Conservation (phyloP, 139 green algal species). For the Tetradesmus lagerheimii region DNA sequence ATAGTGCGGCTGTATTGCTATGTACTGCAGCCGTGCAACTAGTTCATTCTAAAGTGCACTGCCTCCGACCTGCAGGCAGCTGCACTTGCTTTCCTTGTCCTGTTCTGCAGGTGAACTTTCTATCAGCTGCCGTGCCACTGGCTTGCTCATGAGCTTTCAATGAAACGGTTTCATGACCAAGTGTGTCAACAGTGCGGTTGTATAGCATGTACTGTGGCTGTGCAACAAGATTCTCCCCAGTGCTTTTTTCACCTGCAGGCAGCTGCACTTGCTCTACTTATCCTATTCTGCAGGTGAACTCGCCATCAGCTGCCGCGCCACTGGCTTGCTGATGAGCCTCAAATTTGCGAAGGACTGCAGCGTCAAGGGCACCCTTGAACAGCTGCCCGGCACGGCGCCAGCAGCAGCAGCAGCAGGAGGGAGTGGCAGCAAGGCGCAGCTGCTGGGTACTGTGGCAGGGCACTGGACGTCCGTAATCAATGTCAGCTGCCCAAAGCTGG, state of each 20-base stretch:
- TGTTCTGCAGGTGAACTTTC: slow-evolving; percentile 51
- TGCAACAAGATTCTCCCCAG: too few relatives aligned
- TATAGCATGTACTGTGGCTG: too few relatives aligned
- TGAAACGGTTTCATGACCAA: too few relatives aligned
- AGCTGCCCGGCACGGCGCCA: slow-evolving; percentile 15
- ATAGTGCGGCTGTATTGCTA: too few relatives aligned
- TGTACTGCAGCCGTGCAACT: too few relatives aligned
- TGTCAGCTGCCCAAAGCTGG: slow-evolving; percentile 46
- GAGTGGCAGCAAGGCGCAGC: neutral
- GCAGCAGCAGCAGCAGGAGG: slow-evolving; percentile 30
- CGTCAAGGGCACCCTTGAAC: slow-evolving; percentile 56
- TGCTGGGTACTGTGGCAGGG: slow-evolving; percentile 43
- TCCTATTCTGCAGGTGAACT: slow-evolving; percentile 51
- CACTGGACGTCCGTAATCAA: slow-evolving; percentile 15
- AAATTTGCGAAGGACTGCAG: slow-evolving; percentile 47
- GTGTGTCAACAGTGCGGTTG: too few relatives aligned
- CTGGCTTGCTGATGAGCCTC: slow-evolving; percentile 40
- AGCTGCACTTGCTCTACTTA: too few relatives aligned
- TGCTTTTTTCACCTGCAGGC: too few relatives aligned
- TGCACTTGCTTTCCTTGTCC: too few relatives aligned
- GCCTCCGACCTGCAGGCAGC: too few relatives aligned
- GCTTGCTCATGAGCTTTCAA: slow-evolving; percentile 37
- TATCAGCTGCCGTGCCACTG: slow-evolving; percentile 45
- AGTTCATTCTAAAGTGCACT: too few relatives aligned
- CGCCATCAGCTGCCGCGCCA: slow-evolving; percentile 47